phyloP scores from a whole-genome alignment of 1,139 yeast genomes.

The Casaregolazyma lundiana region DNA sequence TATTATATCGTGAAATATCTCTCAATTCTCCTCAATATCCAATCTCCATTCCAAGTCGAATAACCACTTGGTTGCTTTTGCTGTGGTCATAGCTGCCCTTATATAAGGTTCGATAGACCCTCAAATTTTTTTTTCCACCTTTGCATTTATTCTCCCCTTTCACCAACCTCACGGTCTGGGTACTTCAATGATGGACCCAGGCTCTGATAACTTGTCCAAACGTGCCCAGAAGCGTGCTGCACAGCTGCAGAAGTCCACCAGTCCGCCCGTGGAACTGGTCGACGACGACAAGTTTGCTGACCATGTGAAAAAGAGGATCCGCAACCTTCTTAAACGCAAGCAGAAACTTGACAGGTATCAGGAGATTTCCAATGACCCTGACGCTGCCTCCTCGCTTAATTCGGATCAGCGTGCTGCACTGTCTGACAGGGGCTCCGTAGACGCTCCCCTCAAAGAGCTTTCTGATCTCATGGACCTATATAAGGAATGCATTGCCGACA shows the following conservation, averaged over 20 bases:
- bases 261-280: conserved; percentile 1
- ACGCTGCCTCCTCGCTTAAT: conserved; percentile 25
- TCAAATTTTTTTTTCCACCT: conserved; percentile 1
- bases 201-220: conserved; percentile 15
- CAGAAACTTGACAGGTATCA: conserved; percentile 34
- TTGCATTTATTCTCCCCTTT: not conserved
- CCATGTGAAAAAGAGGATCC: conserved; percentile 33
- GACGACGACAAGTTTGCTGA: conserved; percentile 27
- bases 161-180: too few species aligned
- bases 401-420: conserved; percentile 36
- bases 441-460: conserved; percentile 35
- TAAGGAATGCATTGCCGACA: conserved; percentile 18
- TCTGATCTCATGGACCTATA: conserved; percentile 30
- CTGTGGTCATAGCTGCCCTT: too few species aligned
- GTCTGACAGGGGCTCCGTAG: conserved; percentile 32
- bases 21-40: too few species aligned
- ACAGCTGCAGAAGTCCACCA: conserved; percentile 14
- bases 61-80: too few species aligned
- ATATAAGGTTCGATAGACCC: not conserved
- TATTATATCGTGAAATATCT: too few species aligned
- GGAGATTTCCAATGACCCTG: conserved; percentile 24
- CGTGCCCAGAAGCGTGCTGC: conserved; percentile 20
- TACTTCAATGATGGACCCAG: conserved; percentile 1
- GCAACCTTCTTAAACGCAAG: conserved; percentile 37
- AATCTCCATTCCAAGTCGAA: too few species aligned